A percentile compares a stretch with the other conserved stretches of the same genome.
phyloP scores from a whole-genome alignment of 23 red algal genomes.

The Gracilaria gracilis region DNA sequence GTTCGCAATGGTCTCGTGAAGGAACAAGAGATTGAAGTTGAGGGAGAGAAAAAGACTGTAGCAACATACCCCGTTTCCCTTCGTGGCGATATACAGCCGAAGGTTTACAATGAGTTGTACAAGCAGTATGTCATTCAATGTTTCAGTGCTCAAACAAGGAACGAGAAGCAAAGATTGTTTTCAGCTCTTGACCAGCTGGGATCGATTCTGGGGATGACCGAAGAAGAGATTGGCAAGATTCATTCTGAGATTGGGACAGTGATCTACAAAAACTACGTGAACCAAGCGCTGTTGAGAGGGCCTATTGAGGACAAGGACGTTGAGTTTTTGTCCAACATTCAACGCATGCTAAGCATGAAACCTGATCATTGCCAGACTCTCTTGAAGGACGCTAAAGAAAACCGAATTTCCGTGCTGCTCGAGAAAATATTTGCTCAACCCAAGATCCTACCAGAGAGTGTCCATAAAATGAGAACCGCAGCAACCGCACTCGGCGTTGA shows the following conservation, averaged over 20 bases:
- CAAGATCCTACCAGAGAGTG: constrained; percentile 81
- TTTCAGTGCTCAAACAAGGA: constrained; percentile 87
- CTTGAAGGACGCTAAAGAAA: constrained; percentile 89
- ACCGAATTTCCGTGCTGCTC: constrained; percentile 74
- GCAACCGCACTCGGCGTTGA: constrained; percentile 80
- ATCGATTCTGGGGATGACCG: constrained; percentile 86
- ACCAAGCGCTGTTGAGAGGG: constrained; percentile 82
- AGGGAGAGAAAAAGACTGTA: constrained; percentile 73
- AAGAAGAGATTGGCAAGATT: constrained; percentile 88
- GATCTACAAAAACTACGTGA: constrained; percentile 94
- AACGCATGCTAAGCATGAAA: constrained; percentile 89
- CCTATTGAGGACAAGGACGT: constrained; percentile 89
- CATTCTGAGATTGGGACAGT: constrained; percentile 96
- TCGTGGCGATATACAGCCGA: constrained; percentile 81
- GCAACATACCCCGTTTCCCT: constrained; percentile 86
- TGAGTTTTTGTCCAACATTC: constrained; percentile 91
- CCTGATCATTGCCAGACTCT: constrained; percentile 77
- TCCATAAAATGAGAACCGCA: constrained; percentile 78
- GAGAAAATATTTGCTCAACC: constrained; percentile 79
- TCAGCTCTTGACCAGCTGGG: constrained; percentile 84
- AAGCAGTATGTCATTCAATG: constrained; percentile 98
- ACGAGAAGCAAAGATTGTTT: constrained; percentile 96
- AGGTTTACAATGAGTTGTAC: constrained; percentile 94
- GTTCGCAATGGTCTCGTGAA: constrained; percentile 86
- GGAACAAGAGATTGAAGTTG: constrained; percentile 83